Percentiles rank a stretch among this genome's conserved stretches.
Conservation (phyloP, 208 protist genomes). For the Acanthamoeba sp. region DNA sequence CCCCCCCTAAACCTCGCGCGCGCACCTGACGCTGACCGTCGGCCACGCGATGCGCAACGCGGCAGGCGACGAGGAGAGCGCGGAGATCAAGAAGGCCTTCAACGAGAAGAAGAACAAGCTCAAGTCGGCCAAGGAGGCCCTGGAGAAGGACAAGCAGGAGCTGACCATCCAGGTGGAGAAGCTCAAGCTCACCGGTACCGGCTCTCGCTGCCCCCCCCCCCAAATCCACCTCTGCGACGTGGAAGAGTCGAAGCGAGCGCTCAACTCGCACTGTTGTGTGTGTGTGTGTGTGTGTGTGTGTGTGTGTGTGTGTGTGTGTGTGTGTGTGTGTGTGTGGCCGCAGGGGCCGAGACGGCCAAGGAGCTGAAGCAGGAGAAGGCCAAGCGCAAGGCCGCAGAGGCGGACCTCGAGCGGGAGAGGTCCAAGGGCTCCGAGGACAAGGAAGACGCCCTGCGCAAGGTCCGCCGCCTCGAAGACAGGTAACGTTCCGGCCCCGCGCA, state of each 20-base stretch:
- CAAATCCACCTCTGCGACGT: background rate
- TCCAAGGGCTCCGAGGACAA: background rate
- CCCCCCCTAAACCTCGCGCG: no score
- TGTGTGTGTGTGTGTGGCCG: no score
- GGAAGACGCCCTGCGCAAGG: background rate
- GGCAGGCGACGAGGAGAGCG: conserved; percentile 22
- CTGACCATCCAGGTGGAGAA: conserved; percentile 19
- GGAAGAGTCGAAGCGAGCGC: background rate
- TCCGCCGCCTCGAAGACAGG: conserved; percentile 17
- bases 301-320: no score
- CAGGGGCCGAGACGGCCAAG: background rate
- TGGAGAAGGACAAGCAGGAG: conserved; percentile 11
- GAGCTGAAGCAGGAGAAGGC: conserved; percentile 50
- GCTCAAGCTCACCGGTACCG: background rate
- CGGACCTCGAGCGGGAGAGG: background rate
- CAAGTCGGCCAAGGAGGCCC: conserved; percentile 6
- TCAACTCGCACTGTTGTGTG: no score
- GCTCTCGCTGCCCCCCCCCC: background rate
- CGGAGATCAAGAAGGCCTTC: conserved; percentile 5
- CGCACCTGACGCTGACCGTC: background rate
- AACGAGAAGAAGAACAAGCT: conserved; percentile 51
- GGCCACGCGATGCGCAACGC: background rate
- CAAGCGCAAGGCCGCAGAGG: background rate
- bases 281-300: no score
- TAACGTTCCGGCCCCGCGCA: no score